phyloP scores from a whole-genome alignment of 2,329 filamentous ascomycete species.

The Fusarium sulawesiense region DNA sequence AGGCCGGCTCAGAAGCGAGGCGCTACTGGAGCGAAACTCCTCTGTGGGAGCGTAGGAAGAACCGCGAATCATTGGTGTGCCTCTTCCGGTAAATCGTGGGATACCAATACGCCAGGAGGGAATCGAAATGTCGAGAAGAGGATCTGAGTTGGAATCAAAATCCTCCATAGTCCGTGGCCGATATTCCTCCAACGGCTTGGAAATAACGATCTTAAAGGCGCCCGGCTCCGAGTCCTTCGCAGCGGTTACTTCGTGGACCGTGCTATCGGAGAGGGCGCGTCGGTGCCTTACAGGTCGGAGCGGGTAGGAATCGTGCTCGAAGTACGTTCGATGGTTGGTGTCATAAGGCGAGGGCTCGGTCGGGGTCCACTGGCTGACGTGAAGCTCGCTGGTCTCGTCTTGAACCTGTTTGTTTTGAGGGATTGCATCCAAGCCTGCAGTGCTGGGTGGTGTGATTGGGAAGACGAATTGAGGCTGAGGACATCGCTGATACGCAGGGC shows the following conservation, averaged over 20 bases:
- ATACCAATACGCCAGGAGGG: slow-evolving; percentile 87
- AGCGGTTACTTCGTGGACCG: slow-evolving; percentile 71
- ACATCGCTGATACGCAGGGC: slow-evolving; percentile 70
- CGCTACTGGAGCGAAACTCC: slow-evolving; percentile 72
- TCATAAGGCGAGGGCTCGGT: slow-evolving; percentile 54
- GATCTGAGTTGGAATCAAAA: slow-evolving; percentile 57
- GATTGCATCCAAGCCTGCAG: slow-evolving; percentile 65
- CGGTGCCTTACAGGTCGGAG: slow-evolving; percentile 57
- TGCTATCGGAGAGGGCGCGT: slow-evolving; percentile 81
- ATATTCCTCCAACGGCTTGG: slow-evolving; percentile 70
- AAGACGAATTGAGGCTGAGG: slow-evolving; percentile 71
- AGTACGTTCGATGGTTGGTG: slow-evolving; percentile 48
- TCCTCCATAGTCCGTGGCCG: slow-evolving; percentile 74
- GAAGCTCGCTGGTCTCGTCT: slow-evolving; percentile 45
- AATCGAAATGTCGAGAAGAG: slow-evolving; percentile 78
- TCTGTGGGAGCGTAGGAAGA: slow-evolving; percentile 85
- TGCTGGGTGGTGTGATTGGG: slow-evolving; percentile 69
- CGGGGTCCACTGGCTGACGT: slow-evolving; percentile 57
- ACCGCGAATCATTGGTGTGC: slow-evolving; percentile 80
- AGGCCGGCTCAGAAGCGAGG: slow-evolving; percentile 59
- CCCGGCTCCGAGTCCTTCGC: slow-evolving; percentile 69
- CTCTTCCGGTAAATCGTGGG: slow-evolving; percentile 80
- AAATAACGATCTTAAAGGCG: slow-evolving; percentile 83
- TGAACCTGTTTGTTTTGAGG: slow-evolving; percentile 45
- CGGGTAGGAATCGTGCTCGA: slow-evolving; percentile 41